Base-by-base conservation (phyloP, 805 yeast genomes). In the Teunomyces cretensis region DNA sequence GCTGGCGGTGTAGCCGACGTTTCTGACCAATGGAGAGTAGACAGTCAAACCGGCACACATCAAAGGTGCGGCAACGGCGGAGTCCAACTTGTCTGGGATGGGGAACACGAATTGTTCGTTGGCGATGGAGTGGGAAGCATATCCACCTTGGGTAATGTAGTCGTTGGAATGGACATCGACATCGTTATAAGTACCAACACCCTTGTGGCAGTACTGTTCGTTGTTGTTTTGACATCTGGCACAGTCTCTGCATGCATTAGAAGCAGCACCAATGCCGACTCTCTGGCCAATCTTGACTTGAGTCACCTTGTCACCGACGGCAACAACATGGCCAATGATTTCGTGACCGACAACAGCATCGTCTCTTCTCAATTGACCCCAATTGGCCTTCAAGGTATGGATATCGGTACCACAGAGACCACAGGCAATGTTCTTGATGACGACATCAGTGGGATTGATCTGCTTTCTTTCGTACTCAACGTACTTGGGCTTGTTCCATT, bases 211-310 rank as follows among this genome's bases (percentile, higher is more conserved):
- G 73, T 90, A 61, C 43, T 61, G 65, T 35, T 61, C 65, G 50
- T 62, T 56, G 54, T 52, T 54, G 40, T 27, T 19, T 26, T 39
- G 37, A 32, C 63, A 59, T 42, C 57, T 47, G 44, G 39, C 14
- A 43, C 65, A 60, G 6, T 49, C 52, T 45, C 74, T 63, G 69
- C 94, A 86, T 30, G 86, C 69, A 47, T 66, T 70, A 24, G 75
- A 70, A 57, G 80, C 83, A 22, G 94, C 92, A 54, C 96, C 95
- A 41, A 86, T 76, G 43, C 92, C 96, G 24, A 86, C 94, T 52
- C 88, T 72, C 52, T 88, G 84, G 45, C 95, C 96, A 15, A 83
- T 61, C 59, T 73, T 78, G 67, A 65, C 74, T 43, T 50, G 70
- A 5, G 64, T 62, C 52, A 86, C 80, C 30, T 75, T 67, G n/a